Conservation (phyloP, 495 filamentous ascomycete genomes). For the Stereocaulon alpinum region DNA sequence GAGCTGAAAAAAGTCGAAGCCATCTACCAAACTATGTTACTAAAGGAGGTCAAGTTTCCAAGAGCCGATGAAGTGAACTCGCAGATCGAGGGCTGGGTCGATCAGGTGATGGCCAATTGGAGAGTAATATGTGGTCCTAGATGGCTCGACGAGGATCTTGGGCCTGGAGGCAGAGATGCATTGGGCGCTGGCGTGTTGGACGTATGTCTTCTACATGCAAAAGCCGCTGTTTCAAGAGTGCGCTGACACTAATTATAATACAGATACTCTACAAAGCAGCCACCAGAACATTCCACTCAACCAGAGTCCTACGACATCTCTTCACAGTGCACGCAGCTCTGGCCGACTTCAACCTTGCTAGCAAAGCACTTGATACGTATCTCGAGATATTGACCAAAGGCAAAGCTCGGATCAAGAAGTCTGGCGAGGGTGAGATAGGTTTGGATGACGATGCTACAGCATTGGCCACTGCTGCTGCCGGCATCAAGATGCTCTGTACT, state of each 20-base stretch:
- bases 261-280: constrained; percentile 78
- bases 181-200: constrained; percentile 64
- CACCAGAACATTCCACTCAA: constrained; percentile 89
- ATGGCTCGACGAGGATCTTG: constrained; percentile 68
- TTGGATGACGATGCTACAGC: constrained; percentile 68
- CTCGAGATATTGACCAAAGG: constrained; percentile 72
- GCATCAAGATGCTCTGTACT: constrained; percentile 67
- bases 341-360: constrained; percentile 79
- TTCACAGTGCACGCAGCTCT: constrained; percentile 79
- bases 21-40: constrained; percentile 60
- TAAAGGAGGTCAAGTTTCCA: constrained; percentile 70
- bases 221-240: neutral
- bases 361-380: constrained; percentile 82
- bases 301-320: constrained; percentile 70
- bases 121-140: constrained; percentile 57
- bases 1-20: constrained; percentile 68
- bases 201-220: constrained; percentile 32
- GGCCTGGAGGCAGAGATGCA: constrained; percentile 62
- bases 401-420: constrained; percentile 69
- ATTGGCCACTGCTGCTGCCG: constrained; percentile 64
- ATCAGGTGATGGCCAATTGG: constrained; percentile 79
- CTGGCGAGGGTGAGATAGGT: constrained; percentile 56
- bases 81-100: constrained; percentile 72
- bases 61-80: constrained; percentile 62
- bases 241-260: neutral